Base-by-base conservation (phyloP, 2,329 filamentous ascomycete species). In the Penicillium sclerotiorum region DNA sequence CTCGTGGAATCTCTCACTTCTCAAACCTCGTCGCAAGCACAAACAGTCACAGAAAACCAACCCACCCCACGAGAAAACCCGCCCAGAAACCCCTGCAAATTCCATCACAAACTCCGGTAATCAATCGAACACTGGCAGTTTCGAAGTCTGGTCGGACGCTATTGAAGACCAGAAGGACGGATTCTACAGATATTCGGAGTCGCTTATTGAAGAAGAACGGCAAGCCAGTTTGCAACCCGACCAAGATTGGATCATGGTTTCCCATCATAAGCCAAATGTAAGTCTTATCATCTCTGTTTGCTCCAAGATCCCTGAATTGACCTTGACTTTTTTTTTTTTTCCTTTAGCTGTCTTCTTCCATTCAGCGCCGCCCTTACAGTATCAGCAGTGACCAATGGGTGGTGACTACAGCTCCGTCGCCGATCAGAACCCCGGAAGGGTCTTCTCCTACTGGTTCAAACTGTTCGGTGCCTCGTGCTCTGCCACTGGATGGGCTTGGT, bases 311-410 rank as follows among this genome's bases (percentile, higher is more conserved):
- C n/a, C n/a, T n/a, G n/a, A n/a, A n/a, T n/a, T n/a, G n/a, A n/a
- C n/a, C n/a, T n/a, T n/a, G n/a, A n/a, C n/a, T n/a, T n/a, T n/a
- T n/a, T n/a, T n/a, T n/a, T n/a, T n/a, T n/a, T n/a, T n/a, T n/a
- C n/a, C n/a, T n/a, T n/a, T n/a, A n/a, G n/a, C n/a, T n/a, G n/a
- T n/a, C n/a, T n/a, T n/a, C n/a, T n/a, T n/a, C n/a, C n/a, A n/a
- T n/a, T n/a, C n/a, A 60, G 59, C n/a, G 23, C 55, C 55, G 58
- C 38, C 59, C 66, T 2, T 70, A 70, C 49, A 62, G 60, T 2
- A 55, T 71, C 25, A 61, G 65, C 40, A 59, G 61, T n/a, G 55
- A 56, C 11, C 63, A 67, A 13, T 71, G 68, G 68, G 61, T 59
- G 11, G 48, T 40, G 15, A 15, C 39, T 21, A 8, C 21, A 11